Evolutionary conservation across 352 stramenopile genomes (phyloP), one percentile per base, ranked within the genome.

Genomic region (Globisporangium cederbergense): DNA sequence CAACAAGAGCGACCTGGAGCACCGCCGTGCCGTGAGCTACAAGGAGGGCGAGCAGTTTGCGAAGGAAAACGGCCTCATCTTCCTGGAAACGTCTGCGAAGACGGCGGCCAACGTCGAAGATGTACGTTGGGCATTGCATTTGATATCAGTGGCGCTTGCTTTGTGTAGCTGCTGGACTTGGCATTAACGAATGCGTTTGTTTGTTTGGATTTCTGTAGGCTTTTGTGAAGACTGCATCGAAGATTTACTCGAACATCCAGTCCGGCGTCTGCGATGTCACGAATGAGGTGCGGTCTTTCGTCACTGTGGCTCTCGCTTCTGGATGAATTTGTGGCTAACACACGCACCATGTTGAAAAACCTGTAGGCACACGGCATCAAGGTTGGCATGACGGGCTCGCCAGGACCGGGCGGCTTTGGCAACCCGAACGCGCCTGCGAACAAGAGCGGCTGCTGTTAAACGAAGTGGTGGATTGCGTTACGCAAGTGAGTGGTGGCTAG

Each of bases 1-100:
- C 62, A 99, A 99, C 79, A 99, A 99, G 77, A 97, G 89, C 71
- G 97, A 99, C 81, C 72, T 99, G 66, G 97, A 98, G 64, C 93
- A 98, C 73, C 87, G 87, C 61, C 88, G 97, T 32, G 95, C 95
- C 14, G 98, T 99, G 30, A 96, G 83, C 53, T 98, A 93, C 55
- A 98, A 99, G 74, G 98, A 99, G 76, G 98, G 97, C 51, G 93
- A 98, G 72, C 82, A 97, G 68, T 99, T 99, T 83, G 98, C 98
- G 11, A 96, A 99, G 73, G 96, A 99, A 68, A 98, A 99, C 77
- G 97, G 97, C 1, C 81, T 99, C n/a, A 98, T 99, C 62, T 99
- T 99, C 83, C 80, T 99, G 55, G 98, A 99, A 79, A 99, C 98
- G 4, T 99, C 91, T 54, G 98, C 98, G 16, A 99, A 99, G 83